Evolutionary conservation across 495 filamentous ascomycete genomes (phyloP), one percentile per base, ranked within the genome.

Genomic region (Penicillium canescens): DNA sequence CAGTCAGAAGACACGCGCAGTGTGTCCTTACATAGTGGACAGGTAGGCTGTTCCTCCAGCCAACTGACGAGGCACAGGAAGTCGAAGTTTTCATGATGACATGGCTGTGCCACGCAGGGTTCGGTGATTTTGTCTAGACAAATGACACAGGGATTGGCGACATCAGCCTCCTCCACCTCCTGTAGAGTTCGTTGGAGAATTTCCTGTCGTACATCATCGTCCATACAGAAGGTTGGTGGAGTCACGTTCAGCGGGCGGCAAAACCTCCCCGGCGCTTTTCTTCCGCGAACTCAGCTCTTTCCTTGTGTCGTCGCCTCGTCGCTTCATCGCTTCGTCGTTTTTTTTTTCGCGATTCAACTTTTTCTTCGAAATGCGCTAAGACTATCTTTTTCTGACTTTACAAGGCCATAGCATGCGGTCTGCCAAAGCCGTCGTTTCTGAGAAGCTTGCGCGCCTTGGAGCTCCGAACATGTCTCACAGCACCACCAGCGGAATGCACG

Each of bases 31-130:
- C 90, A 96, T 49, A 96, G 75, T 9, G 91, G 91, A 66, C 91
- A 96, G 44, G 70, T 80, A 0, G 86, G 70, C 21, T 82, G 82
- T 62, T 91, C 78, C 59, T 93, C 82, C 12, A 92, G 73, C 92
- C 92, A 96, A 72, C 82, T 92, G 16, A 89, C 66, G 9, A 96
- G 81, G 62, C 92, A 96, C 11, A 91, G 61, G 66, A 90, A 92
- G 71, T 96, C 90, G 66, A 94, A 96, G 60, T 83, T 85, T 42
- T 79, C 68, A 76, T 96, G 92, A 16, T 78, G 77, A 79, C 92
- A 96, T 14, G 91, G 90, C 35, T 80, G 72, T 4, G 88, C 83
- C 14, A 85, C 71, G 50, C 86, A 88, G 35, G 83, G 72, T 59
- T 93, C 89, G 5, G 85, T 82, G 68, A 96, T 77, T 41, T 71